A percentile compares a stretch with the other conserved stretches of the same genome.
Conservation (phyloP, 2,329 filamentous ascomycete species). For the Atkinsonella hypoxylon region DNA sequence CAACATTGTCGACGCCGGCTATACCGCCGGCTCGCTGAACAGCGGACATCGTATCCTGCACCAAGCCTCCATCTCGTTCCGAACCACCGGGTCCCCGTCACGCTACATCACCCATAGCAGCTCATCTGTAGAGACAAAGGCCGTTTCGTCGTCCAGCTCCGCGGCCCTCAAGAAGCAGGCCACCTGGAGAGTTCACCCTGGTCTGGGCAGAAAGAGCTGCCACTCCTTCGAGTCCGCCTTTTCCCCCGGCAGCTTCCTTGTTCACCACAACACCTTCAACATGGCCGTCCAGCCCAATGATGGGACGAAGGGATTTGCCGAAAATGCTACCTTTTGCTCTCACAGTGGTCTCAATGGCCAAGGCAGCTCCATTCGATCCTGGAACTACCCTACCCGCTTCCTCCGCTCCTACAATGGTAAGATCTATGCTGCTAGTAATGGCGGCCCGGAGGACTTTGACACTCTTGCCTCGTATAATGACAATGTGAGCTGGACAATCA, state of each 20-base stretch:
- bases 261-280: slow-evolving; percentile 44
- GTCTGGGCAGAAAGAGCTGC: slow-evolving; percentile 44
- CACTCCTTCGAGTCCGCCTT: slow-evolving; percentile 50
- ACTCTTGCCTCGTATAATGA: not conserved
- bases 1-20: slow-evolving; percentile 34
- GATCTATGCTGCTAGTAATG: not conserved
- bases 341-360: slow-evolving; percentile 37
- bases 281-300: slow-evolving; percentile 40
- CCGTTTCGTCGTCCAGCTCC: slow-evolving; percentile 37
- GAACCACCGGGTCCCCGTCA: slow-evolving; percentile 39
- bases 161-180: slow-evolving; percentile 37
- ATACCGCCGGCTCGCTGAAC: slow-evolving; percentile 24
- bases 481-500: not conserved
- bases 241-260: slow-evolving; percentile 44
- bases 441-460: not conserved
- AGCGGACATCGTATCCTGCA: slow-evolving; percentile 34
- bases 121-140: slow-evolving; percentile 39
- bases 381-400: slow-evolving; percentile 48
- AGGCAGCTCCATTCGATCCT: slow-evolving; percentile 41
- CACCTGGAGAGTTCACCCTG: slow-evolving; percentile 41
- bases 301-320: slow-evolving; percentile 40
- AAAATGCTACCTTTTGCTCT: slow-evolving; percentile 53
- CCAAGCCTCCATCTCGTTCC: slow-evolving; percentile 40
- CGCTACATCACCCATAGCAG: slow-evolving; percentile 42
- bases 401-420: slow-evolving; percentile 36